Conservation (phyloP, 768 basidiomycete species). For the Boletus sp. region DNA sequence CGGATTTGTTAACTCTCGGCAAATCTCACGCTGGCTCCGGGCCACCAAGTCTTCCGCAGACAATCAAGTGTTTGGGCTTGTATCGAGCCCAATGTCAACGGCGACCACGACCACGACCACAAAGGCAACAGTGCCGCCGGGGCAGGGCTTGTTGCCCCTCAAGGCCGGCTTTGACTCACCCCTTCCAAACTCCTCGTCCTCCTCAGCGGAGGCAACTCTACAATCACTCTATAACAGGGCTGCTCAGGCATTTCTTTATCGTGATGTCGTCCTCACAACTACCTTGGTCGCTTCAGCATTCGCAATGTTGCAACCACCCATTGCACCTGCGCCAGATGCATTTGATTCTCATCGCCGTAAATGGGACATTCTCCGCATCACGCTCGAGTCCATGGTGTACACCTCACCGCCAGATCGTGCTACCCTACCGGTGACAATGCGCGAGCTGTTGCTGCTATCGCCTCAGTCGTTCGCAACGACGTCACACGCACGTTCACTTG, state of each 20-base stretch:
- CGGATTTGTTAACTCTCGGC: neutral
- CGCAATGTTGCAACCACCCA: slow-evolving; percentile 49
- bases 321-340: slow-evolving; percentile 32
- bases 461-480: slow-evolving; percentile 56
- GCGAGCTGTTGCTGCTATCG: slow-evolving; percentile 52
- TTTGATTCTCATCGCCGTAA: slow-evolving; percentile 61
- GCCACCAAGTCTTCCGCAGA: neutral
- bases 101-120: slow-evolving; percentile 44
- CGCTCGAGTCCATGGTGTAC: slow-evolving; percentile 74
- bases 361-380: slow-evolving; percentile 87
- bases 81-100: slow-evolving; percentile 43
- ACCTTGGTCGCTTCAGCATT: slow-evolving; percentile 70
- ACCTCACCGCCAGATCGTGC: slow-evolving; percentile 45
- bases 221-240: slow-evolving; percentile 76
- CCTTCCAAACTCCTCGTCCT: slow-evolving; percentile 8
- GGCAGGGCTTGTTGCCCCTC: slow-evolving; percentile 33
- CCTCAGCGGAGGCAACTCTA: slow-evolving; percentile 48
- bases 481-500: slow-evolving; percentile 62
- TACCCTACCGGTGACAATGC: slow-evolving; percentile 50
- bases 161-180: slow-evolving; percentile 29
- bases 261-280: slow-evolving; percentile 65
- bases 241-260: slow-evolving; percentile 74
- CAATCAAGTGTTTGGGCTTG: slow-evolving; percentile 22
- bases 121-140: slow-evolving; percentile 20
- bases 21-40: neutral